Evolutionary conservation across 768 basidiomycete genomes (phyloP), one percentile per base, ranked within the genome.

Genomic region (Mycena epipterygia): DNA sequence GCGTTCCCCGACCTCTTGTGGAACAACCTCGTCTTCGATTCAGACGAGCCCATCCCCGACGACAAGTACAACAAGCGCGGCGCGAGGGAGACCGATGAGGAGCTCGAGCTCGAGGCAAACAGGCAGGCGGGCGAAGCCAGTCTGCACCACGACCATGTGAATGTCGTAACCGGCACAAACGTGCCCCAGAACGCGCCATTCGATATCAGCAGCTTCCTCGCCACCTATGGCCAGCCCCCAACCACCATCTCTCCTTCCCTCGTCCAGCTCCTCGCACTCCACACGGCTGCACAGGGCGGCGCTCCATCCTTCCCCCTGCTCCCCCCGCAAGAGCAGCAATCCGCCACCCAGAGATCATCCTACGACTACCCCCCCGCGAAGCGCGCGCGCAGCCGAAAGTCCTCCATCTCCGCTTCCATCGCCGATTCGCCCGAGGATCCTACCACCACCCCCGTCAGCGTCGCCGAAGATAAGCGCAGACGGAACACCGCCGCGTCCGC

Each of bases 401-500:
- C 81, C 2, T 87, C 89, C 3, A 68, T 84, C 2, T 79, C 81
- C 46, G 76, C 82, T 41, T 68, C 82, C 32, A 76, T 83, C 1
- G 78, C 84, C 1, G 56, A 83, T 72, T 64, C 77, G 65, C 71
- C 78, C 55, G 78, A 80, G 23, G 75, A 76, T 53, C 79, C 82
- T 29, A 67, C 74, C 27, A 25, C 59, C 39, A 79, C 79, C 9
- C 61, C 82, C 0, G 25, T 90, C 3, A 87, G 87, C 9, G 84
- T 91, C 7, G 80, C 91, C 0, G 96, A 97, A 80, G 96, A 97
- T 81, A 97, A 97, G 79, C 91, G 96, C n/a, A 88, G 95, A 67
- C 85, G 96, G 52, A 98, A 98, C 79, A 98, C 96, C 0, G 95
- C 95, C 1, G 96, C 96, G 0, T 95, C 93, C 61, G 96, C 96